A percentile compares a stretch with the other conserved stretches of the same genome.
Conservation (phyloP, 306 rosid genomes). For the Lathyrus sativus region DNA sequence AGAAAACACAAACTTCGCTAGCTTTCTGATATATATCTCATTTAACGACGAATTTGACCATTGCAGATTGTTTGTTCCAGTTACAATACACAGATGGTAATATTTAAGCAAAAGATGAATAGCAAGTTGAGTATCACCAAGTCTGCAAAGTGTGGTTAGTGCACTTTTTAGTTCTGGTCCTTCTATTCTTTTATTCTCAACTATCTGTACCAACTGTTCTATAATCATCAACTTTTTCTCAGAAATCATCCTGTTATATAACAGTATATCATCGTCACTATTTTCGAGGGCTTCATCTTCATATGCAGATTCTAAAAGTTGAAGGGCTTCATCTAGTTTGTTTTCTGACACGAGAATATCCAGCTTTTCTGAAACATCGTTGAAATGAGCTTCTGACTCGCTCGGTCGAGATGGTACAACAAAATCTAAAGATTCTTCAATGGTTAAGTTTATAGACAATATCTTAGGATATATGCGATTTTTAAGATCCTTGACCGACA, state of each 20-base stretch:
- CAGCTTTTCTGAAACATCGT: slow-evolving; percentile 57
- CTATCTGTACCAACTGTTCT: slow-evolving; percentile 42
- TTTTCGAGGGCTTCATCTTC: slow-evolving; percentile 45
- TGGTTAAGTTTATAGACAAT: slow-evolving; percentile 37
- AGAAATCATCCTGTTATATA: slow-evolving; percentile 48
- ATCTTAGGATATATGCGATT: slow-evolving; percentile 53
- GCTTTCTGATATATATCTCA: slow-evolving; percentile 51
- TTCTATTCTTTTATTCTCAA: slow-evolving; percentile 50
- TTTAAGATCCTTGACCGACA: slow-evolving; percentile 50
- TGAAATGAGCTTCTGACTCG: slow-evolving; percentile 50
- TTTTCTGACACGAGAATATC: slow-evolving; percentile 64
- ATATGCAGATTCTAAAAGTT: slow-evolving; percentile 53
- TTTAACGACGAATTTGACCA: slow-evolving; percentile 42
- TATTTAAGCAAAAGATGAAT: slow-evolving; percentile 53
- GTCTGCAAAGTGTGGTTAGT: slow-evolving; percentile 53
- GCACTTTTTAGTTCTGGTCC: slow-evolving; percentile 57
- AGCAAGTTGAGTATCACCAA: slow-evolving; percentile 63
- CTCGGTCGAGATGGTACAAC: slow-evolving; percentile 34
- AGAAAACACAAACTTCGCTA: slow-evolving; percentile 67
- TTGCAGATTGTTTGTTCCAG: slow-evolving; percentile 43
- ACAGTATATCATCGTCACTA: slow-evolving; percentile 36
- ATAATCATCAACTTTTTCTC: slow-evolving; percentile 54
- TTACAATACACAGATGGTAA: slow-evolving; percentile 53
- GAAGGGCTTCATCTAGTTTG: slow-evolving; percentile 62
- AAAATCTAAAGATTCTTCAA: slow-evolving; percentile 23